phyloP scores from a whole-genome alignment of 129 eudicot genomes.

The Gnaphalium uliginosum region DNA sequence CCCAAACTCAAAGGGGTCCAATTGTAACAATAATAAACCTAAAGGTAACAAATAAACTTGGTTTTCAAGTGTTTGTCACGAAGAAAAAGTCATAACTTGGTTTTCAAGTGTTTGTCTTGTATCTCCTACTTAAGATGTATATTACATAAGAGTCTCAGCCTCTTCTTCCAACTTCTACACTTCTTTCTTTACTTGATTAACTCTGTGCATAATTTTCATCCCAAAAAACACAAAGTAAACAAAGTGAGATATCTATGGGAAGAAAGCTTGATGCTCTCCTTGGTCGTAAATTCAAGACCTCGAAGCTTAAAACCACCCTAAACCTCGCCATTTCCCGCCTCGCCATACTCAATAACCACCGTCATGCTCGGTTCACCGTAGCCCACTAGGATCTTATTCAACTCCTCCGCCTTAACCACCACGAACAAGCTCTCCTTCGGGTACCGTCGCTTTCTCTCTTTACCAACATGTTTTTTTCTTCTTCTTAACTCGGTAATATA shows the following conservation, averaged over 20 bases:
- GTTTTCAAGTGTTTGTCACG: conserved; percentile 34
- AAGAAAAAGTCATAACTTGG: conserved; percentile 44
- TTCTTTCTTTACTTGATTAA: conserved; percentile 7
- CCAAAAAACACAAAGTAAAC: not conserved
- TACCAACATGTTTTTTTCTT: not conserved
- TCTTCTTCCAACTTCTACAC: not conserved
- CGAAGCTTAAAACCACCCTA: conserved; percentile 50
- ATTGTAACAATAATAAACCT: conserved; percentile 10
- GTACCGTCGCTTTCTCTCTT: conserved; percentile 28
- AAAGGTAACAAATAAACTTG: conserved; percentile 23
- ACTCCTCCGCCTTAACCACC: conserved; percentile 60
- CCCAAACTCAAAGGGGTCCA: conserved; percentile 10
- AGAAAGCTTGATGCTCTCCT: conserved; percentile 72
- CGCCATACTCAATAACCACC: conserved; percentile 65
- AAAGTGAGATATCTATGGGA: conserved; percentile 49
- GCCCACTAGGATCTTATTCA: conserved; percentile 62
- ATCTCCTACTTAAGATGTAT: conserved; percentile 19
- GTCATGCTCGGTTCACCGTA: conserved; percentile 49
- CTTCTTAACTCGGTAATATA: not conserved
- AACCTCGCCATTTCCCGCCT: conserved; percentile 63
- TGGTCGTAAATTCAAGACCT: conserved; percentile 49
- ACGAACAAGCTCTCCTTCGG: conserved; percentile 77
- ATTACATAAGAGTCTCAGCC: conserved; percentile 11
- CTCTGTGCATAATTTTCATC: conserved; percentile 8
- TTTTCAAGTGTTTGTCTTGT: conserved; percentile 31